phyloP scores from a whole-genome alignment of 192 early-diverging fungal species.

The Paraglomus brasilianum region DNA sequence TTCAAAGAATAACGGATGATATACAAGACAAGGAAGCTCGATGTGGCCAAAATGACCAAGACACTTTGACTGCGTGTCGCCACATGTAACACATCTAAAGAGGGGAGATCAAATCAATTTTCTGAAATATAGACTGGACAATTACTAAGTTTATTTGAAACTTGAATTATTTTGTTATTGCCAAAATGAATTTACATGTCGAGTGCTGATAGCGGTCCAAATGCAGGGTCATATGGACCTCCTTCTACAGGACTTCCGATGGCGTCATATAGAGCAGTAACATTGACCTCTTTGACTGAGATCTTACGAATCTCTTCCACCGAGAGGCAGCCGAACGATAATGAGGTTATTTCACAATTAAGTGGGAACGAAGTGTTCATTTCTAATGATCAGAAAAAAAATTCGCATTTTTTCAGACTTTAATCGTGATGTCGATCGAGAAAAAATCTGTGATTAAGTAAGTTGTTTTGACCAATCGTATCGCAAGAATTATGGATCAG shows the following conservation, averaged over 20 bases:
- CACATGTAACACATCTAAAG: constrained; percentile 81
- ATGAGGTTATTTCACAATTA: constrained; percentile 75
- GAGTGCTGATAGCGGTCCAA: constrained; percentile 72
- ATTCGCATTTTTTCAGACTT: too few species aligned
- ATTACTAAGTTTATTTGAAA: constrained; percentile 6
- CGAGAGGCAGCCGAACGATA: constrained; percentile 91
- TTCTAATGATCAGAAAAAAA: neutral
- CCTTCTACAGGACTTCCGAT: constrained; percentile 86
- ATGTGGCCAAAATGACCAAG: constrained; percentile 98
- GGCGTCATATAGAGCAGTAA: constrained; percentile 84
- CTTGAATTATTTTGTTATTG: neutral
- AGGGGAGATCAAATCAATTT: neutral
- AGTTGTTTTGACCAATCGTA: too few species aligned
- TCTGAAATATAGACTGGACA: neutral
- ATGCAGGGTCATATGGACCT: constrained; percentile 90
- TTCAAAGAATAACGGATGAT: constrained; percentile 95
- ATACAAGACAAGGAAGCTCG: constrained; percentile 81
- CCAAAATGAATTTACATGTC: neutral
- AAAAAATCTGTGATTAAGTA: too few species aligned
- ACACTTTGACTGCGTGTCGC: constrained; percentile 75
- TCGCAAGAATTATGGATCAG: too few species aligned
- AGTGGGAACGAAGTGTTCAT: constrained; percentile 90
- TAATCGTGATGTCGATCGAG: too few species aligned
- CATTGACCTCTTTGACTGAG: constrained; percentile 92
- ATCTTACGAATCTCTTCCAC: constrained; percentile 85